These are phyloP conservation scores for Tetrapisispora taiwanensis DNA, from an alignment of 805 yeast species.

Conservation along the genomic window DNA sequence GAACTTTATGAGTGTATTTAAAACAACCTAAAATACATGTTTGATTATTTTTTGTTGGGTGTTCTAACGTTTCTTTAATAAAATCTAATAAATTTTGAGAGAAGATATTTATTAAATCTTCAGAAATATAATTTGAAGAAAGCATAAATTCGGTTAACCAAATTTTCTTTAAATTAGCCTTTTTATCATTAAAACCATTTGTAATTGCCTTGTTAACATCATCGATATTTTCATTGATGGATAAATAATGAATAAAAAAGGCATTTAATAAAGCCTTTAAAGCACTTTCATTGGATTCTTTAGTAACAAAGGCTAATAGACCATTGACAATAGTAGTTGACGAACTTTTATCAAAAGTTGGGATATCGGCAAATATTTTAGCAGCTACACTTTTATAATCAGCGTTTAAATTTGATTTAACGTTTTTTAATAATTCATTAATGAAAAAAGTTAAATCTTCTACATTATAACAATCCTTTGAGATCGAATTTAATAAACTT, in stretches of 20 bases:
- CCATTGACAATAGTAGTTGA: slow-evolving; percentile 34
- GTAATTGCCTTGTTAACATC: slow-evolving; percentile 30
- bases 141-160: slow-evolving; percentile 49
- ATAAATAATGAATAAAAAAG: slow-evolving; percentile 37
- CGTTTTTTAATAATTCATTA: slow-evolving; percentile 44
- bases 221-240: slow-evolving; percentile 17
- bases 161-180: slow-evolving; percentile 47
- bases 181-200: slow-evolving; percentile 60
- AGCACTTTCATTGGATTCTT: slow-evolving; percentile 68
- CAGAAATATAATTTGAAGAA: slow-evolving; percentile 22
- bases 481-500: slow-evolving; percentile 19
- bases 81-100: slow-evolving; percentile 22
- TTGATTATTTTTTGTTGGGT: slow-evolving; percentile 36
- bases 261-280: slow-evolving; percentile 41
- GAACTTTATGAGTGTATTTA: slow-evolving; percentile 12
- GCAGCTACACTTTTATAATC: slow-evolving; percentile 56
- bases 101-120: slow-evolving; percentile 29
- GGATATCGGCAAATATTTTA: slow-evolving; percentile 32
- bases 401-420: slow-evolving; percentile 49
- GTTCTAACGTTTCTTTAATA: slow-evolving; percentile 28
- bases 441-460: slow-evolving; percentile 30
- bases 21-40: slow-evolving; percentile 17
- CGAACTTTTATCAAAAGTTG: slow-evolving; percentile 18
- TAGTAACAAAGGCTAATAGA: slow-evolving; percentile 44
- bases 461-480: slow-evolving; percentile 16